Percentiles rank a stretch among this genome's conserved stretches.
Evolutionary conservation across 306 rosid genomes (phyloP).

Genomic region (Aeschynomene evenia): DNA sequence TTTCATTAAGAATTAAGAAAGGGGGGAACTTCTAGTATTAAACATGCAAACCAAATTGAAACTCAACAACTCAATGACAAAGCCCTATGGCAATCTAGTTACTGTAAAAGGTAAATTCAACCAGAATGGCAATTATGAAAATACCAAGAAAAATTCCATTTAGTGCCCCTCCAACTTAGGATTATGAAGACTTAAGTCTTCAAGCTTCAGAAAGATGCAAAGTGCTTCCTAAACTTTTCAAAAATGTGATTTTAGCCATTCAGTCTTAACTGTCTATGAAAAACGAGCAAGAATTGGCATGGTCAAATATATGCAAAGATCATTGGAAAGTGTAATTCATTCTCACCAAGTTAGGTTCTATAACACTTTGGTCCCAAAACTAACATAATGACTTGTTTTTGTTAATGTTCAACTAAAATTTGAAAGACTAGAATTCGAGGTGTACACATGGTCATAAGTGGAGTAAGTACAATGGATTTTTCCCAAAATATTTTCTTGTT

Average conservation of each 20-base stretch:
- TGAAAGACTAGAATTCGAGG: not conserved
- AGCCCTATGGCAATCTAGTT: not conserved
- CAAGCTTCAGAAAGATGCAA: not conserved
- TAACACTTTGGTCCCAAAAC: not conserved
- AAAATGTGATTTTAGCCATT: not conserved
- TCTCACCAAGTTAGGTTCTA: not conserved
- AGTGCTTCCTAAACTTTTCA: not conserved
- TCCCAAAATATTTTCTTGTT: not conserved
- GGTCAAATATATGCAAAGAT: not conserved
- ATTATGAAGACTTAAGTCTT: not conserved
- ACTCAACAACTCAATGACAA: not conserved
- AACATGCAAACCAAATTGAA: not conserved
- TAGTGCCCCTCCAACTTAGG: not conserved
- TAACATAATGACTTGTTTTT: not conserved
- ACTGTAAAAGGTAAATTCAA: not conserved
- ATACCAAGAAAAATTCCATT: not conserved
- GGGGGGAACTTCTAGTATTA: not conserved
- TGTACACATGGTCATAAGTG: no score
- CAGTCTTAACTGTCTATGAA: not conserved
- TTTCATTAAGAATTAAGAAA: not conserved
- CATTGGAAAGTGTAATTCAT: not conserved
- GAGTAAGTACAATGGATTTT: not conserved
- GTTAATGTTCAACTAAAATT: not conserved
- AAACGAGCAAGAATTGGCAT: not conserved
- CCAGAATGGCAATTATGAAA: not conserved